Evolutionary conservation across 129 eudicot species (phyloP).

Genomic region (Flaveria sonorensis): DNA sequence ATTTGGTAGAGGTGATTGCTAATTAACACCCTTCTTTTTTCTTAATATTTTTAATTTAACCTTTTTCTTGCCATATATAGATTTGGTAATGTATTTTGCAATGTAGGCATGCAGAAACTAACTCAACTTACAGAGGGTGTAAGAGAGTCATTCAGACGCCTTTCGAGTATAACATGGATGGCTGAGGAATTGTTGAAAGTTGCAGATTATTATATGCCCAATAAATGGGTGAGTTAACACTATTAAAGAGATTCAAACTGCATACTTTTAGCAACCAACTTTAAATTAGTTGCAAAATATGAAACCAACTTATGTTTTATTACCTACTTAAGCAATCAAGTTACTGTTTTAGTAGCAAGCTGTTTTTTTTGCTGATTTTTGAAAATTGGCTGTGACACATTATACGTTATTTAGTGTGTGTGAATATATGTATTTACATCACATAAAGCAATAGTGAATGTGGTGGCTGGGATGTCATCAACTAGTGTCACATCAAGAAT

Average conservation of each 20-base stretch:
- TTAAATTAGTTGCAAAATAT: not conserved
- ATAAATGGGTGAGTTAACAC: conserved; percentile 74
- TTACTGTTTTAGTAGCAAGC: not conserved
- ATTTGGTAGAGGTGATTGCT: conserved; percentile 65
- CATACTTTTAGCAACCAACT: not conserved
- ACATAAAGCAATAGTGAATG: not conserved
- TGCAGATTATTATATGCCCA: conserved; percentile 78
- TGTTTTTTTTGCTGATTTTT: not conserved
- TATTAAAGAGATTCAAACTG: not conserved
- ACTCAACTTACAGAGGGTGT: conserved; percentile 80
- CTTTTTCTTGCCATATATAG: not conserved
- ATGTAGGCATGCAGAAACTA: conserved; percentile 76
- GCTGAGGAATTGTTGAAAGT: conserved; percentile 82
- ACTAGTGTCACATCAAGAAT: not conserved
- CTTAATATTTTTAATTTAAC: not conserved
- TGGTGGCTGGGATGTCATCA: not conserved
- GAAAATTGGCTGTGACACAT: not conserved
- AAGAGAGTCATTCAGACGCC: conserved; percentile 77
- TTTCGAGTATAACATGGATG: conserved; percentile 79
- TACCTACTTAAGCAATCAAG: not conserved
- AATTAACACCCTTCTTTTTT: not conserved
- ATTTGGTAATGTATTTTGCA: conserved; percentile 29
- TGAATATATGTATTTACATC: not conserved
- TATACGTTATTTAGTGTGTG: not conserved
- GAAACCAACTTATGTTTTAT: not conserved